These are phyloP conservation scores for Aspergillus pseudonomiae DNA, from an alignment of 2,329 filamentous ascomycete species.

Conservation along the genomic window DNA sequence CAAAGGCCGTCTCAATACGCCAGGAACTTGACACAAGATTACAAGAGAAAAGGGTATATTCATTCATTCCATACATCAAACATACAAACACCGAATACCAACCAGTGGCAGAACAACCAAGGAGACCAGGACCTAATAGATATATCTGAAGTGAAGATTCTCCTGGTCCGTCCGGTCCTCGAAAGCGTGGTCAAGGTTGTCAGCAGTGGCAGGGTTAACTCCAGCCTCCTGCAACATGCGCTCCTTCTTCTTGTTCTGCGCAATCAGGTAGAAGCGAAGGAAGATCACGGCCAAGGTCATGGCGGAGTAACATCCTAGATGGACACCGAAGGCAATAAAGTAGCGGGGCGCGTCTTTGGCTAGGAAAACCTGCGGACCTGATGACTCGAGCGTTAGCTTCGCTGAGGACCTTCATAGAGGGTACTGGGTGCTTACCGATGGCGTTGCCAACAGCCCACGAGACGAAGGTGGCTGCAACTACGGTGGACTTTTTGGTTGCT, in stretches of 20 bases:
- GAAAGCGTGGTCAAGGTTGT: conserved; percentile 56
- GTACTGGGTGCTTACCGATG: conserved; percentile 50
- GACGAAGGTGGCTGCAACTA: conserved; percentile 70
- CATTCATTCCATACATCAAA: not conserved
- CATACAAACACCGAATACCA: not conserved
- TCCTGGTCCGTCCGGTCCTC: conserved; percentile 66
- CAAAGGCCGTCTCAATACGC: not conserved
- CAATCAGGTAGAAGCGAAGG: conserved; percentile 61
- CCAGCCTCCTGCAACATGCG: conserved; percentile 48
- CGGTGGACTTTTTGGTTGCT: conserved; percentile 72
- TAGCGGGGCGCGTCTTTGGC: conserved; percentile 65
- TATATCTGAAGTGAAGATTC: conserved; percentile 64
- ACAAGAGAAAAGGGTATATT: conserved; percentile 1
- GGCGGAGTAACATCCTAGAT: conserved; percentile 68
- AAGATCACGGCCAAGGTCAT: conserved; percentile 61
- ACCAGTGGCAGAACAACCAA: not conserved
- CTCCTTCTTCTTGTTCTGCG: conserved; percentile 64
- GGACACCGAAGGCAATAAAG: conserved; percentile 69
- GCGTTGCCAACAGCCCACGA: conserved; percentile 71
- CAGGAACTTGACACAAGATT: not conserved
- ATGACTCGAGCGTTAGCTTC: not conserved
- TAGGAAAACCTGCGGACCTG: conserved; percentile 67
- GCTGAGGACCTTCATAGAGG: not conserved
- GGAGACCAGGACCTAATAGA: conserved; percentile 39
- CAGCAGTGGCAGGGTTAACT: conserved; percentile 41